A percentile compares a stretch with the other conserved stretches of the same genome.
Evolutionary conservation across 2,329 filamentous ascomycete genomes (phyloP).

Genomic region (Coniosporium tulheliwenetii): DNA sequence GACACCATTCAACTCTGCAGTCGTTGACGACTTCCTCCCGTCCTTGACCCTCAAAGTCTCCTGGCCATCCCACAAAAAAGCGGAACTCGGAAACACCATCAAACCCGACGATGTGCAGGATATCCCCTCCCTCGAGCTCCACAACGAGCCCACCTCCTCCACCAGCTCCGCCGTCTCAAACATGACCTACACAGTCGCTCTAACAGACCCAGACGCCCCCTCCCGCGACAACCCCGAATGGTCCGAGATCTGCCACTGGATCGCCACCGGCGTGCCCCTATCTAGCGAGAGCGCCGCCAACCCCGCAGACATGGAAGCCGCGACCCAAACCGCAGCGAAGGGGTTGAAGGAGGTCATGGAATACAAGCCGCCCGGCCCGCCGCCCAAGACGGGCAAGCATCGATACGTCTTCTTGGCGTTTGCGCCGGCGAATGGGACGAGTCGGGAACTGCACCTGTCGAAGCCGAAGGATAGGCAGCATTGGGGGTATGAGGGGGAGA

Average conservation of each 20-base stretch:
- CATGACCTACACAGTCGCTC: slow-evolving; percentile 30
- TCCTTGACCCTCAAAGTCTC: slow-evolving; percentile 32
- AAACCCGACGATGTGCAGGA: slow-evolving; percentile 25
- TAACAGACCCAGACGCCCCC: slow-evolving; percentile 45
- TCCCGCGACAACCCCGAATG: slow-evolving; percentile 36
- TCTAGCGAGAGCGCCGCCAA: slow-evolving; percentile 1
- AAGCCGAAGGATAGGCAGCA: slow-evolving; percentile 34
- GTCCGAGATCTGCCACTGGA: slow-evolving; percentile 44
- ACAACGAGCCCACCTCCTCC: slow-evolving; percentile 13
- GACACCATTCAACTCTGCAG: slow-evolving; percentile 16
- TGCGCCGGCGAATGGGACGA: slow-evolving; percentile 27
- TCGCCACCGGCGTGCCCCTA: slow-evolving; percentile 21
- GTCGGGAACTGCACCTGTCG: slow-evolving; percentile 23
- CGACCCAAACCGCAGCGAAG: slow-evolving; percentile 1
- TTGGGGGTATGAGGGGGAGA: slow-evolving; percentile 36
- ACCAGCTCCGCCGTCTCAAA: slow-evolving; percentile 8
- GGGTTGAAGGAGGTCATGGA: slow-evolving; percentile 23
- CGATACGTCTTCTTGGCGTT: slow-evolving; percentile 41
- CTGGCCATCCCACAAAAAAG: slow-evolving; percentile 26
- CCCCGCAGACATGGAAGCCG: not conserved
- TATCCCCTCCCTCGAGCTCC: slow-evolving; percentile 23
- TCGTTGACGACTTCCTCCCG: slow-evolving; percentile 44
- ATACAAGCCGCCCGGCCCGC: slow-evolving; percentile 39
- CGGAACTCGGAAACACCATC: slow-evolving; percentile 39
- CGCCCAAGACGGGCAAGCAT: slow-evolving; percentile 39